Conservation (phyloP, 75 land plant genomes). For the Azolla pinnata region DNA sequence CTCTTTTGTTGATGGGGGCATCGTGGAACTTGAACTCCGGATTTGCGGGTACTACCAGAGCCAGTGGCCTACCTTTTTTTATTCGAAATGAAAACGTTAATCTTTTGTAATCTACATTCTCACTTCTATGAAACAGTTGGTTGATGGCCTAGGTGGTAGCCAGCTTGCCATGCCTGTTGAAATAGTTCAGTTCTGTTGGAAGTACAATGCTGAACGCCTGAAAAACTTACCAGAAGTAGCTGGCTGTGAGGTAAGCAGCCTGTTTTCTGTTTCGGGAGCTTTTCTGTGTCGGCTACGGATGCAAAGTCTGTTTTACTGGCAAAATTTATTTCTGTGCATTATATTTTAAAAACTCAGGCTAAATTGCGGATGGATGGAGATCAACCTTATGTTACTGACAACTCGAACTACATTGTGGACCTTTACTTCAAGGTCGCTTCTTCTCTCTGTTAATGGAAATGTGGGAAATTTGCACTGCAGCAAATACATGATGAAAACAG, state of each 20-base stretch:
- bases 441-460: too few relatives aligned
- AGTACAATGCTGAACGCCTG: slow-evolving; percentile 58
- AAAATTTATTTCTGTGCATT: too few relatives aligned
- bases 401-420: slow-evolving; percentile 87
- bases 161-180: slow-evolving; percentile 89
- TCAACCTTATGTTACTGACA: slow-evolving; percentile 84
- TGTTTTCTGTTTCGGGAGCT: not conserved
- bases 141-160: slow-evolving; percentile 78
- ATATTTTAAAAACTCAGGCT: slow-evolving; percentile 20
- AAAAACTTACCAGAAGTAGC: slow-evolving; percentile 66
- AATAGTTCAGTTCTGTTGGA: slow-evolving; percentile 94
- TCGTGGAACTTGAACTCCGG: too few relatives aligned
- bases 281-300: not conserved
- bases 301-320: not conserved
- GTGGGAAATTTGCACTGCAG: too few relatives aligned
- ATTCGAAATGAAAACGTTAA: too few relatives aligned
- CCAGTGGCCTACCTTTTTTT: too few relatives aligned
- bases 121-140: too few relatives aligned
- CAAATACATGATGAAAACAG: not conserved
- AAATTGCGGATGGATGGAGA: slow-evolving; percentile 54
- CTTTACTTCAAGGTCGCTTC: slow-evolving; percentile 53
- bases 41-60: too few relatives aligned
- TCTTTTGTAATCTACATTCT: too few relatives aligned
- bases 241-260: slow-evolving; percentile 46
- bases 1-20: too few relatives aligned